A percentile compares a stretch with the other conserved stretches of the same genome.
phyloP scores from a whole-genome alignment of 2,329 filamentous ascomycete species.

The Monosporascus cannonballus region DNA sequence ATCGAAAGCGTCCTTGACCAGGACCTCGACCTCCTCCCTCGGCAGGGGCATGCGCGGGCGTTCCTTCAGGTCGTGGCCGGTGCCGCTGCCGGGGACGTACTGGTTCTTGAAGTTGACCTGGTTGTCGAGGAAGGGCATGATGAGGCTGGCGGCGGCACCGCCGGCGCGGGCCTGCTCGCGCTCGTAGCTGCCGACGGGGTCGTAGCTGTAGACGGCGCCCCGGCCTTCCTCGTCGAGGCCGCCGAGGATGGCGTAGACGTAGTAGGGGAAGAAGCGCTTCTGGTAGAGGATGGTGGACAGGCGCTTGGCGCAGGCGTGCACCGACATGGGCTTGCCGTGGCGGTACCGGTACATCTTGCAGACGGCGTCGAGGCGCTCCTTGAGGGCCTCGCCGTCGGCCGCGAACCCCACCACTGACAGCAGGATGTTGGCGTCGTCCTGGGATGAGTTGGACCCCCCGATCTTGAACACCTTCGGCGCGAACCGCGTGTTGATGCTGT shows the following conservation, averaged over 20 bases:
- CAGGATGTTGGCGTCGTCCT: constrained; percentile 79
- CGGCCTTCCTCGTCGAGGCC: constrained; percentile 91
- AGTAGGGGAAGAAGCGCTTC: constrained; percentile 99
- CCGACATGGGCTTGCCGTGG: constrained; percentile 92
- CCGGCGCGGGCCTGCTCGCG: constrained; percentile 92
- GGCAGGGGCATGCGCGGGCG: constrained; percentile 65
- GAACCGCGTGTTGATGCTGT: constrained; percentile 98
- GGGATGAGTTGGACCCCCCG: constrained; percentile 80
- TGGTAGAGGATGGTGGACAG: constrained; percentile 92
- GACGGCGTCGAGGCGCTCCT: constrained; percentile 86
- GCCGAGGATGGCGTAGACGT: constrained; percentile 88
- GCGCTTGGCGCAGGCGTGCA: constrained; percentile 90
- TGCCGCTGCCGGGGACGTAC: constrained; percentile 80
- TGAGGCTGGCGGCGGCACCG: constrained; percentile 85
- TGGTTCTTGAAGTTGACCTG: constrained; percentile 99
- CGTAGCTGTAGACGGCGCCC: constrained; percentile 94
- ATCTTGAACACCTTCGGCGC: constrained; percentile 96
- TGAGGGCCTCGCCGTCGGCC: constrained; percentile 87
- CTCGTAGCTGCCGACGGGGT: constrained; percentile 96
- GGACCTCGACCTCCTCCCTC: constrained; percentile 67
- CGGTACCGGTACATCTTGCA: constrained; percentile 99
- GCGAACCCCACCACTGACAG: constrained; percentile 94
- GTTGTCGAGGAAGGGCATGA: constrained; percentile 99
- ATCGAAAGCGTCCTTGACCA: constrained; percentile 97
- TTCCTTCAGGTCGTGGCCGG: constrained; percentile 73